Evolutionary conservation across 2,329 filamentous ascomycete species (phyloP).

Genomic region (Ascocoryne sarcoides): DNA sequence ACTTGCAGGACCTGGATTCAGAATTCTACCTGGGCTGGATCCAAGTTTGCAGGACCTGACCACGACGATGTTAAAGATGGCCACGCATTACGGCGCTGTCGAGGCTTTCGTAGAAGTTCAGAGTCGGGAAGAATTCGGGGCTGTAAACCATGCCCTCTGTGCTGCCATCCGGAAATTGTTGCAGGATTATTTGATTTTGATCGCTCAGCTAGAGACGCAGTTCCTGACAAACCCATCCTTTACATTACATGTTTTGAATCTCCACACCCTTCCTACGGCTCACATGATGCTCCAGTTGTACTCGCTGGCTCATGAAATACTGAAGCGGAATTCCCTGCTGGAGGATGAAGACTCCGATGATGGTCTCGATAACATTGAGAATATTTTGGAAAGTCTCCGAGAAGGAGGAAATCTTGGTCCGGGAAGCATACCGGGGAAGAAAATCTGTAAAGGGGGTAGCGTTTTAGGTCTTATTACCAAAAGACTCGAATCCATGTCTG

Average conservation of each 20-base stretch:
- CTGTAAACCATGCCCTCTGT: slow-evolving; percentile 91
- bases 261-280: slow-evolving; percentile 81
- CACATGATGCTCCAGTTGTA: slow-evolving; percentile 91
- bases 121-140: slow-evolving; percentile 84
- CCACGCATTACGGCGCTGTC: slow-evolving; percentile 83
- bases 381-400: slow-evolving; percentile 81
- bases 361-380: slow-evolving; percentile 75
- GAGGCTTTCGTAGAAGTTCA: slow-evolving; percentile 93
- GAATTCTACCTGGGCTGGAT: slow-evolving; percentile 74
- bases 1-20: slow-evolving; percentile 72
- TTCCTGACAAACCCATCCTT: slow-evolving; percentile 82
- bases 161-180: slow-evolving; percentile 87
- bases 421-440: slow-evolving; percentile 74
- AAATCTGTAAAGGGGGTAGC: slow-evolving; percentile 92
- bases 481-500: slow-evolving; percentile 80
- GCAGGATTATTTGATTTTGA: slow-evolving; percentile 87
- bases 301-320: slow-evolving; percentile 73
- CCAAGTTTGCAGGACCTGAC: slow-evolving; percentile 85
- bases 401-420: slow-evolving; percentile 77
- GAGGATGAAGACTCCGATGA: slow-evolving; percentile 58
- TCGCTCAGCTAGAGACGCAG: slow-evolving; percentile 90
- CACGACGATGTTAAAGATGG: slow-evolving; percentile 83
- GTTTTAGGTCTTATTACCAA: slow-evolving; percentile 84
- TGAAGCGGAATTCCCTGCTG: slow-evolving; percentile 79
- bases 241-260: slow-evolving; percentile 84